A percentile compares a stretch with the other conserved stretches of the same genome.
These are phyloP conservation scores for Breynia disticha DNA, from an alignment of 441 rosid genomes.

Conservation along the genomic window DNA sequence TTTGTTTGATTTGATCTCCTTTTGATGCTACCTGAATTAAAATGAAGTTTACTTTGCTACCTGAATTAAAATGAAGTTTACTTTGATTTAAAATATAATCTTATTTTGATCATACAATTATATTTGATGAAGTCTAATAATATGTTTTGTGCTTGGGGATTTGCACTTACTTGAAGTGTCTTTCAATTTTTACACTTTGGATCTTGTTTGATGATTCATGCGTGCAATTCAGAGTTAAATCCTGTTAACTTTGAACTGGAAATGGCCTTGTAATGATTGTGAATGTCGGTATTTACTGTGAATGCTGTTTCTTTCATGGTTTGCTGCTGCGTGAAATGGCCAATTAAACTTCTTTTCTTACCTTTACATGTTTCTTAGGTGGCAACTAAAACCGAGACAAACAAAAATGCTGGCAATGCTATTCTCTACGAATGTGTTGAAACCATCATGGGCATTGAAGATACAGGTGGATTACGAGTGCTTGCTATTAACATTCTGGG, in stretches of 20 bases:
- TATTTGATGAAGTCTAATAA: background rate
- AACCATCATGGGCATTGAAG: constrained; percentile 97
- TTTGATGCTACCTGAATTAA: too few species aligned
- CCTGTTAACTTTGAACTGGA: too few species aligned
- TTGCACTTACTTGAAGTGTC: background rate
- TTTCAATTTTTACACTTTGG: too few species aligned
- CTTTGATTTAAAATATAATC: too few species aligned
- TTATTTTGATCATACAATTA: too few species aligned
- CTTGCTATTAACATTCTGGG: constrained; percentile 98
- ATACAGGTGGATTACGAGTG: constrained; percentile 92
- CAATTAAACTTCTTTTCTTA: constrained; percentile 13
- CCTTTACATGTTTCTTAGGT: constrained; percentile 48
- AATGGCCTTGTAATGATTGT: background rate
- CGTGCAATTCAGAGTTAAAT: too few species aligned
- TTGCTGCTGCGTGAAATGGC: constrained; percentile 12
- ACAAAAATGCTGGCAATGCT: constrained; percentile 98
- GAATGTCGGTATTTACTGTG: constrained; percentile 6
- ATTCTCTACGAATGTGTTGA: constrained; percentile 95
- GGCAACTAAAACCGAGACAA: constrained; percentile 97
- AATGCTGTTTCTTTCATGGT: background rate
- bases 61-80: too few species aligned
- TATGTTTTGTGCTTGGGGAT: background rate
- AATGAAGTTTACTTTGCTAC: too few species aligned
- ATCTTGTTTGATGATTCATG: too few species aligned
- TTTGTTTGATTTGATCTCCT: too few species aligned